Conservation (phyloP, 371 early-diverging fungal genomes). For the Entomophthora muscae region DNA sequence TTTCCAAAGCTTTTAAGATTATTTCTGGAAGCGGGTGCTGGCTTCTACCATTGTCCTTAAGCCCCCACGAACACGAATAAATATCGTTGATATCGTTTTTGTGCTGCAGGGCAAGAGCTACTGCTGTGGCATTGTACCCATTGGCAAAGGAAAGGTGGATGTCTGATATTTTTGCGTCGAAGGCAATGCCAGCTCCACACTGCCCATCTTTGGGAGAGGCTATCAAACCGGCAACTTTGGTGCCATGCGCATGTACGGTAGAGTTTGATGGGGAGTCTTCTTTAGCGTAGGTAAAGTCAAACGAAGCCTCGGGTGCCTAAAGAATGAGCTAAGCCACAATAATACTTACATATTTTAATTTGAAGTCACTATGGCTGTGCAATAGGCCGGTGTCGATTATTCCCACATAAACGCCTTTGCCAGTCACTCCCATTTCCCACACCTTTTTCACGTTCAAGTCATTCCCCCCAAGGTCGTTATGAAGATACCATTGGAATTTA, state of each 20-base stretch:
- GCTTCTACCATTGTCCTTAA: slow-evolving; percentile 71
- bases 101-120: slow-evolving; percentile 76
- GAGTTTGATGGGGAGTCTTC: slow-evolving; percentile 48
- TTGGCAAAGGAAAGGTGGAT: slow-evolving; percentile 75
- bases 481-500: no score
- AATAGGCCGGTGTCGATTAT: slow-evolving; percentile 51
- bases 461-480: no score
- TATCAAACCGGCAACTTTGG: slow-evolving; percentile 93
- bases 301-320: slow-evolving; percentile 65
- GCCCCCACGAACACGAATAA: slow-evolving; percentile 92
- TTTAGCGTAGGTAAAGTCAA: slow-evolving; percentile 76
- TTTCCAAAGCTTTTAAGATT: slow-evolving; percentile 58
- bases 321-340: no score
- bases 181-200: slow-evolving; percentile 95
- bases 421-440: slow-evolving; percentile 16
- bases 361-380: slow-evolving; percentile 15
- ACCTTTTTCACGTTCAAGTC: slow-evolving; percentile 31
- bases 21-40: slow-evolving; percentile 73
- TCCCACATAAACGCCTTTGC: slow-evolving; percentile 80
- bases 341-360: slow-evolving; percentile 70
- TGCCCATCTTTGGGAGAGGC: slow-evolving; percentile 72
- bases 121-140: slow-evolving; percentile 70
- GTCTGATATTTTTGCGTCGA: slow-evolving; percentile 68
- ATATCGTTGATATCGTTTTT: slow-evolving; percentile 71
- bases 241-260: slow-evolving; percentile 79